Base-by-base conservation (phyloP, 495 filamentous ascomycete genomes). In the Tuber microsphaerosporum region DNA sequence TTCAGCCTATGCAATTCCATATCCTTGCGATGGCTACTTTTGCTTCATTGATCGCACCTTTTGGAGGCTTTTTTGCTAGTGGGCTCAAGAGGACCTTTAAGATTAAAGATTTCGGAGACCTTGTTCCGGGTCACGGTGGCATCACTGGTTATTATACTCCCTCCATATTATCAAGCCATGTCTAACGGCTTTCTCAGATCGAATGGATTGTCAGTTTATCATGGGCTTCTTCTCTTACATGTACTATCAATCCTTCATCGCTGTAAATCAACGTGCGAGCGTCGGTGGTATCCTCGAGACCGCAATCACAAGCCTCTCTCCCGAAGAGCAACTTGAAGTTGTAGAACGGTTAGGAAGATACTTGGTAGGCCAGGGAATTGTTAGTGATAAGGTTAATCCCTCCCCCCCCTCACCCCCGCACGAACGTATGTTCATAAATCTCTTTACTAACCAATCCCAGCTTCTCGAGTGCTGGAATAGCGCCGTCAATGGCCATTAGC, bases 201-300 rank as follows among this genome's bases (percentile, higher is more conserved):
- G 96, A 39, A 98, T 99, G 96, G 96, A 99, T 82, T 99, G 96
- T 85, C 96, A 99, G 83, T 97, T 97, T 86, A 98, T 97, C 86
- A 99, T 99, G 96, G 96, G 96, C 16, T 93, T 97, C 86, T 98
- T 99, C 81, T 89, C 96, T 19, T 98, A 92, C 85, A 92, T 99
- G 87, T 99, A 99, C 85, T 98, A 95, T 85, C 93, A 97, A 84
- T 94, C 93, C 81, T 99, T 99, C 84, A 95, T 99, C 82, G 94
- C 94, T 14, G 87, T 92, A 26, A 89, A 94, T 85, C 91, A 91
- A 80, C 79, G 73, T 31, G 89, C 91, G 14, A 92, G 87, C 74
- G 90, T 96, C 19, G 94, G 93, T 6, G 89, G 89, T 71, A 91
- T 98, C 44, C 91, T 99, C 77, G 94, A 98, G 86, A 87, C 88